Base-by-base conservation (phyloP, 495 filamentous ascomycete genomes). In the Extremus antarcticus region DNA sequence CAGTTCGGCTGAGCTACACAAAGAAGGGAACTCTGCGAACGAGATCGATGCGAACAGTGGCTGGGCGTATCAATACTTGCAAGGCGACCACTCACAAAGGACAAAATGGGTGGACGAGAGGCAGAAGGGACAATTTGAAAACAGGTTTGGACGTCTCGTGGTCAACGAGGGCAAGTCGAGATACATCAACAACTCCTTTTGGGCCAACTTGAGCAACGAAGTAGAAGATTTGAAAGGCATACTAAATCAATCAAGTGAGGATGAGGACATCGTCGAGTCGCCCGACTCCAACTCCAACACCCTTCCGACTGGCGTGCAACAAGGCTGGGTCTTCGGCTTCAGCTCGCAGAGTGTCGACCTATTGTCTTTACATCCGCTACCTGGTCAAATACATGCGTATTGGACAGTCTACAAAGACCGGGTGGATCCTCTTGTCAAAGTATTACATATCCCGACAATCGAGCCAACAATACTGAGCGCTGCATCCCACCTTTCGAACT, bases 161-260 rank as follows among this genome's bases (percentile, higher is more conserved):
- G 77, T 95, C 46, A 88, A 87, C 56, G 86, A 94, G 61, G 77
- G 80, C 47, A 81, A 79, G 59, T 87, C 82, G 60, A 76, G 87
- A 64, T 96, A 96, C 70, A 84, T 95, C 55, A 90, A 86, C 66
- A 90, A 84, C 68, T 83, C 81, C 16, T 87, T 95, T 50, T 96
- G 90, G 90, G 82, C 85, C n/a, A 87, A 79, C 57, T 73, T 96
- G 43, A 87, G 82, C 48, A 87, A 91, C 55, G 88, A 96, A 78
- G 88, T 88, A 29, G 52, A 60, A 46, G 55, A 87, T 81, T 76
- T 91, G 35, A 82, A 86, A 60, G 83, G 85, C 62, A 73, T 91
- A 25, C 81, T 88, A 0, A 78, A 86, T 50, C 73, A 79, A 54
- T 75, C 80, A 21, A 82, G 78, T 11, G 86, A 88, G 19, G 82